Percentiles rank a stretch among this genome's conserved stretches.
Conservation (phyloP, 2,329 filamentous ascomycete species). For the Hypomyces rosellus region DNA sequence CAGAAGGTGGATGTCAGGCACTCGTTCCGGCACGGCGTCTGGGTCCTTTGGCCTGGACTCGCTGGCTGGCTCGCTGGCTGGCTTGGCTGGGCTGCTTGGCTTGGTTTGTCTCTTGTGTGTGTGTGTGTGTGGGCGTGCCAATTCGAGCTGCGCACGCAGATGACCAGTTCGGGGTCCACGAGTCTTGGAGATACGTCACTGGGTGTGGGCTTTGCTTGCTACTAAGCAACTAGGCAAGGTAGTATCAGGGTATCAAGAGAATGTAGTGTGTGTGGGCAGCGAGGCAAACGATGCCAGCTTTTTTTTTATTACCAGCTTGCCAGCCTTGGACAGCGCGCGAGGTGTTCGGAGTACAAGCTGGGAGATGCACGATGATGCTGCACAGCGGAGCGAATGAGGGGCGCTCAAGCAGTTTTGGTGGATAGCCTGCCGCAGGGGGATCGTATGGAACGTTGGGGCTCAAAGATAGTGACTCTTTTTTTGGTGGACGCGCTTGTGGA, state of each 20-base stretch:
- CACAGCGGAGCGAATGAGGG: not conserved
- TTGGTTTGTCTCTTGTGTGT: not conserved
- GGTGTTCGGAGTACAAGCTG: not conserved
- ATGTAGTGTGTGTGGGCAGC: no score
- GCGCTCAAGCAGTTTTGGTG: not conserved
- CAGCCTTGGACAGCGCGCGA: no score
- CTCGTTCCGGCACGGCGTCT: no score
- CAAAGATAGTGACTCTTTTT: no score
- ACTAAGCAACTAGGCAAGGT: no score
- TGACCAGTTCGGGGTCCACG: conserved; percentile 11
- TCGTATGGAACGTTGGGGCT: no score
- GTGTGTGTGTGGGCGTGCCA: conserved; percentile 4
- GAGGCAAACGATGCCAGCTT: no score
- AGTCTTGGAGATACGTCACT: conserved; percentile 12
- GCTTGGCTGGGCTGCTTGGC: not conserved
- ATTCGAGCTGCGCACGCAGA: conserved; percentile 10
- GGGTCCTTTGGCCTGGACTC: not conserved
- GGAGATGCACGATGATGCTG: not conserved
- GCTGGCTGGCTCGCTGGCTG: no score
- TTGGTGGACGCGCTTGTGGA: not conserved
- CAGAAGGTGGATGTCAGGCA: not conserved
- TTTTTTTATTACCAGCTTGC: no score
- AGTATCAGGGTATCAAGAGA: no score
- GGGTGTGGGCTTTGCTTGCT: conserved; percentile 2
- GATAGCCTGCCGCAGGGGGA: no score